Percentiles rank a stretch among this genome's conserved stretches.
phyloP scores from a whole-genome alignment of 2,329 filamentous ascomycete genomes.

The Akanthomyces uredinophilus region DNA sequence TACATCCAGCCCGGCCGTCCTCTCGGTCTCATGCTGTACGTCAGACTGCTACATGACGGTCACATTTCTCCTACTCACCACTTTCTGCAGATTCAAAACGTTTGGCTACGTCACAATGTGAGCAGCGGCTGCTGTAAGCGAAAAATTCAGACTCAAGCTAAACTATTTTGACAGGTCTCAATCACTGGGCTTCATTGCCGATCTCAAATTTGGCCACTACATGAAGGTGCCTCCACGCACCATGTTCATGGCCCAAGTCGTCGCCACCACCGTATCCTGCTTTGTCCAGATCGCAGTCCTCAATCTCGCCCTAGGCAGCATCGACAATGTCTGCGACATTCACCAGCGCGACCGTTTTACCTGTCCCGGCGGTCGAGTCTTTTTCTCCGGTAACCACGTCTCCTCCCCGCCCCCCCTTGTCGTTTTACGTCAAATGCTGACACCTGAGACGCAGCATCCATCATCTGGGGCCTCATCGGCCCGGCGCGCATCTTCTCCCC shows the following conservation, averaged over 20 bases:
- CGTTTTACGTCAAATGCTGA: neutral
- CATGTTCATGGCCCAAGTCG: conserved; percentile 62
- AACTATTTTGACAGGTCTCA: conserved; percentile 39
- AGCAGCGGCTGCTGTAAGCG: neutral
- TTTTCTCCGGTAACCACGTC: conserved; percentile 49
- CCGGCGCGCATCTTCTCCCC: conserved; percentile 60
- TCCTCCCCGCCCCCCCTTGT: neutral
- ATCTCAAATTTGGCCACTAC: conserved; percentile 68
- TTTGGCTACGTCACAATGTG: conserved; percentile 58
- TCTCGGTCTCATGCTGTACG: conserved; percentile 66
- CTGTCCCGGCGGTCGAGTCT: conserved; percentile 58
- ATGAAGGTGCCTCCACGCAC: conserved; percentile 65
- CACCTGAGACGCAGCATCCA: conserved; percentile 39
- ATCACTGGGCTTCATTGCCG: conserved; percentile 58
- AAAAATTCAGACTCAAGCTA: neutral
- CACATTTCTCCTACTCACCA: neutral
- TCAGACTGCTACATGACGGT: neutral
- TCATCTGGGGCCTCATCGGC: conserved; percentile 64
- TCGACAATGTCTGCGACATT: conserved; percentile 58
- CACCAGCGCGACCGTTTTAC: conserved; percentile 55
- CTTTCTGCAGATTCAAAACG: conserved; percentile 49
- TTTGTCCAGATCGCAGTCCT: conserved; percentile 62
- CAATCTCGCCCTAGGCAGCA: conserved; percentile 56
- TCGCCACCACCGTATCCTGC: conserved; percentile 61
- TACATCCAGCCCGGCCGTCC: conserved; percentile 71